A percentile compares a stretch with the other conserved stretches of the same genome.
Conservation (phyloP, 352 stramenopile species). For the Phytophthora colocasiae region DNA sequence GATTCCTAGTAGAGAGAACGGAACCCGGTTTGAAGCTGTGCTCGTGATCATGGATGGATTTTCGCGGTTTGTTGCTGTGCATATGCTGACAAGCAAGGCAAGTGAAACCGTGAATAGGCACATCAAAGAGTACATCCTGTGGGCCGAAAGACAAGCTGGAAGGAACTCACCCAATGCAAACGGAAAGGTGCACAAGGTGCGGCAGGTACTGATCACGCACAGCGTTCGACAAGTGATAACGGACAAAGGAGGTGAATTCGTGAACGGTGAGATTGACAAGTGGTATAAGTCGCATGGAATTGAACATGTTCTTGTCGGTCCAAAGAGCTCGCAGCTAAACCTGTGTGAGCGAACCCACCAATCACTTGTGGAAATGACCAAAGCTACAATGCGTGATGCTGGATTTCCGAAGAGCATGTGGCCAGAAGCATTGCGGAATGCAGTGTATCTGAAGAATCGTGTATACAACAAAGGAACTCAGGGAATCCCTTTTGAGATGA, state of each 20-base stretch:
- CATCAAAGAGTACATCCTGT: constrained; percentile 8
- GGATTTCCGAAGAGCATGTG: constrained; percentile 9
- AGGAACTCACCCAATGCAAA: not conserved
- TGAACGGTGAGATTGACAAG: not conserved
- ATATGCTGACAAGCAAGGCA: constrained; percentile 12
- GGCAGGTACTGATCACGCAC: not conserved
- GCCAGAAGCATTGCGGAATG: constrained; percentile 14
- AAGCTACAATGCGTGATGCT: not conserved
- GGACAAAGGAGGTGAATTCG: constrained; percentile 6
- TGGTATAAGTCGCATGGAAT: constrained; percentile 14
- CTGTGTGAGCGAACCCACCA: constrained; percentile 14
- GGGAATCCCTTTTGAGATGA: constrained; percentile 9
- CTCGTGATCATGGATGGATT: constrained; percentile 11
- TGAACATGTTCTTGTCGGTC: constrained; percentile 13
- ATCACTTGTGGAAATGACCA: constrained; percentile 9
- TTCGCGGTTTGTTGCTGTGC: constrained; percentile 2
- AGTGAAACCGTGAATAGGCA: constrained; percentile 7
- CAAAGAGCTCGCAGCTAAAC: constrained; percentile 20
- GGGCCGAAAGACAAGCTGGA: constrained; percentile 4
- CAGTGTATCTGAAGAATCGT: constrained; percentile 16
- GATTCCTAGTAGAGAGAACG: constrained; percentile 8
- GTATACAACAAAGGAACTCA: constrained; percentile 9
- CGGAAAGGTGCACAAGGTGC: no score
- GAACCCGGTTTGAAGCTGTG: constrained; percentile 1
- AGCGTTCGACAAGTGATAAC: constrained; percentile 2